Conservation (phyloP, 768 basidiomycete species). For the Boletus rex-veris region DNA sequence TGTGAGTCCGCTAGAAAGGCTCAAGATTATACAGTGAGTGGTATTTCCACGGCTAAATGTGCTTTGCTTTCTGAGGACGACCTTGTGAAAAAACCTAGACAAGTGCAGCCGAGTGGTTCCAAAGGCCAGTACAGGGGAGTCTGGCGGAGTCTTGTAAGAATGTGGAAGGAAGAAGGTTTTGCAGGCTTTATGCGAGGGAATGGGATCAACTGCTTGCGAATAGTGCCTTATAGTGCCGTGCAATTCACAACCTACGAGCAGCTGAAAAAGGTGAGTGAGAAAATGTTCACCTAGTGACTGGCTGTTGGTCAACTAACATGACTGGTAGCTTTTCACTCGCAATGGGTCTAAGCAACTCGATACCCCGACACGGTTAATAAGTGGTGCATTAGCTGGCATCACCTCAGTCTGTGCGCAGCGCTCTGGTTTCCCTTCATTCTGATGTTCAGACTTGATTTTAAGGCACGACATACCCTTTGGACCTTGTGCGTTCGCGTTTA, state of each 20-base stretch:
- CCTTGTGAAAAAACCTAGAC: constrained; percentile 44
- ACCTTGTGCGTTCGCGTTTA: constrained; percentile 87
- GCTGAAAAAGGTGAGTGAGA: constrained; percentile 66
- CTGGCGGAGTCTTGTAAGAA: constrained; percentile 75
- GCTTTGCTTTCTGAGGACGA: neutral
- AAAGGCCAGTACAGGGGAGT: constrained; percentile 78
- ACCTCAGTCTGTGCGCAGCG: constrained; percentile 81
- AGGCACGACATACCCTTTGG: constrained; percentile 87
- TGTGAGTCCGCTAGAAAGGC: constrained; percentile 84
- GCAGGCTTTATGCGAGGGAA: constrained; percentile 94
- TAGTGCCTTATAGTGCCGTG: constrained; percentile 89
- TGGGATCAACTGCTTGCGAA: constrained; percentile 85
- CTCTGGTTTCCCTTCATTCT: constrained; percentile 4
- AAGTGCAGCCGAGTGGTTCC: constrained; percentile 76
- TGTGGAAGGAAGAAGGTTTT: constrained; percentile 93
- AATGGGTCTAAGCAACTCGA: constrained; percentile 75
- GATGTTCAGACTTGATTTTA: constrained; percentile 27
- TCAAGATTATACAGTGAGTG: constrained; percentile 95
- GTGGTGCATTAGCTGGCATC: constrained; percentile 91
- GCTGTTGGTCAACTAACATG: constrained; percentile 27
- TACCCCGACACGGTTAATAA: constrained; percentile 79
- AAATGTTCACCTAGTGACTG: neutral
- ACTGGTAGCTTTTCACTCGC: constrained; percentile 59
- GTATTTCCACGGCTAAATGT: neutral
- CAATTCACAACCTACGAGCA: constrained; percentile 90